Evolutionary conservation across 2,329 filamentous ascomycete genomes (phyloP), one percentile per base, ranked within the genome.

Genomic region (Coleophoma crateriformis): DNA sequence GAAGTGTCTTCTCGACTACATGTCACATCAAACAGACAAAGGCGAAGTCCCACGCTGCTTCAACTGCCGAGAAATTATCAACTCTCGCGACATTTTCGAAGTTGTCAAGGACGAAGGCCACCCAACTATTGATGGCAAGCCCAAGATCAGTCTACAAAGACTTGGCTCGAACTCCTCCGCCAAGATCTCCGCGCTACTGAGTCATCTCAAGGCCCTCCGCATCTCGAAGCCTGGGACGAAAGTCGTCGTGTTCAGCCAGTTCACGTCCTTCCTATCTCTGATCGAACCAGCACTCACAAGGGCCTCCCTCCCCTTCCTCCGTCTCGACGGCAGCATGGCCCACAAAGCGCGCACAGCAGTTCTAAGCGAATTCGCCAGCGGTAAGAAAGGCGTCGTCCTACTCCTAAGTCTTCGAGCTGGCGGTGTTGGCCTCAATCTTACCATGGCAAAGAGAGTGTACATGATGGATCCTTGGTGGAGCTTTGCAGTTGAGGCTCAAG

Each of bases 391-490:
- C 20, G 80, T 79, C 2, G 81, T 99, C 1, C 73, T 99, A 4
- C 75, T 99, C 2, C 79, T 99, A 46, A 92, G 86, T 59, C 73
- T 99, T 49, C 80, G 90, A 17, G 94, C 95, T 0, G 94, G 95
- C 4, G 95, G 94, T 20, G 94, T 99, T 0, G 94, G 94, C 0
- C 75, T 99, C 40, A 99, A 99, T 64, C 70, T 99, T 53, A 97
- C 92, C 0, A 85, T 84, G 57, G 94, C 94, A 6, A 89, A 85
- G 55, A 77, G 88, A 48, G 95, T 99, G 5, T 99, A 87, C 71
- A 95, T 99, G 88, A 97, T 99, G 94, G 94, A 99, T 68, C 94
- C 94, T 0, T 99, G 94, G 94, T 99, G 94, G 94, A 95, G 88
- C 64, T 99, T 92, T 68, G 91, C 94, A 0, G 85, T 97, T 12